phyloP scores from a whole-genome alignment of 768 basidiomycete species.

The Hygrophoropsis aurantiaca region DNA sequence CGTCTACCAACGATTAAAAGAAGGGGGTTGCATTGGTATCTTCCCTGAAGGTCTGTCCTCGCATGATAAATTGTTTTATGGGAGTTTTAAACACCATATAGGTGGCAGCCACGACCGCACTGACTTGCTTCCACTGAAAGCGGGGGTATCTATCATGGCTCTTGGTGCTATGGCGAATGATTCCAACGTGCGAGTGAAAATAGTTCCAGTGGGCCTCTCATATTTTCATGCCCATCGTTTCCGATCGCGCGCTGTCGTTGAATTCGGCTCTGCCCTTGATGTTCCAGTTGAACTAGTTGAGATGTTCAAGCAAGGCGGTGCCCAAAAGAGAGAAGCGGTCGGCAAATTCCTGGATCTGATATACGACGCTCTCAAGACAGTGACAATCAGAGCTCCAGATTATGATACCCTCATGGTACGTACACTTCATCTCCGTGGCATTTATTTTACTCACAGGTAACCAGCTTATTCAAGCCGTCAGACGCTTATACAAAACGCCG shows the following conservation, averaged over 20 bases:
- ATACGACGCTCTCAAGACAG: constrained; percentile 92
- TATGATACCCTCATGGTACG: constrained; percentile 96
- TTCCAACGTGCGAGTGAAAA: constrained; percentile 81
- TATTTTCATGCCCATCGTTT: constrained; percentile 84
- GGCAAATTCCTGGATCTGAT: constrained; percentile 86
- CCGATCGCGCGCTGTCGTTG: constrained; percentile 94
- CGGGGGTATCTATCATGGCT: constrained; percentile 97
- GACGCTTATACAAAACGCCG: constrained; percentile 91
- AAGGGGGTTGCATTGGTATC: constrained; percentile 91
- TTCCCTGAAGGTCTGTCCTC: constrained; percentile 88
- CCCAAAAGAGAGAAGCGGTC: constrained; percentile 87
- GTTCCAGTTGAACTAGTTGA: constrained; percentile 88
- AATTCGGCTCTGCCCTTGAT: constrained; percentile 89
- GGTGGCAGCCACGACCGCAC: constrained; percentile 98
- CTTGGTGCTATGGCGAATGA: constrained; percentile 96
- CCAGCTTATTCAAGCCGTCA: constrained; percentile 93
- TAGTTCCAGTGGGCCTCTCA: constrained; percentile 81
- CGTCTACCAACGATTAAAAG: constrained; percentile 84
- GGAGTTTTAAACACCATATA: constrained; percentile 29
- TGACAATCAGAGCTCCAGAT: constrained; percentile 93
- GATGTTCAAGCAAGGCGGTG: constrained; percentile 89
- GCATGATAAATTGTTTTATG: background rate
- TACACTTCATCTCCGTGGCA: constrained; percentile 5
- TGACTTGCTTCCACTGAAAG: constrained; percentile 94
- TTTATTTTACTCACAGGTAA: constrained; percentile 7